Percentiles rank a stretch among this genome's conserved stretches.
These are phyloP conservation scores for Lepiota subincarnata DNA, from an alignment of 768 basidiomycete species.

Conservation along the genomic window DNA sequence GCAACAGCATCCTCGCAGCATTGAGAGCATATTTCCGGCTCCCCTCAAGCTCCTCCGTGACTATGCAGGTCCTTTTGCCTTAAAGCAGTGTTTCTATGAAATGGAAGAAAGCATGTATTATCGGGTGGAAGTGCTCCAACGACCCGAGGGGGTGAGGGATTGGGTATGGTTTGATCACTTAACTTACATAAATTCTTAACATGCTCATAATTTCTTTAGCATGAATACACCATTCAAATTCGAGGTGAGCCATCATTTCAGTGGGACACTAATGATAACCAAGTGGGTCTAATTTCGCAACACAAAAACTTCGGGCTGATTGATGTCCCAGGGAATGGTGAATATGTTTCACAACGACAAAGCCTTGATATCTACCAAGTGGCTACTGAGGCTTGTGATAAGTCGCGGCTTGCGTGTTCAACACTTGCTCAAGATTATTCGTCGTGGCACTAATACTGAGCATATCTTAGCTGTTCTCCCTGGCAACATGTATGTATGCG, in stretches of 20 bases:
- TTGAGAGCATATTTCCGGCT: conserved; percentile 25
- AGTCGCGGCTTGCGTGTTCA: conserved; percentile 17
- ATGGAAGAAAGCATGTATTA: conserved; percentile 30
- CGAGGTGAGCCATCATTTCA: conserved; percentile 15
- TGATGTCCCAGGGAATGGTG: conserved; percentile 19
- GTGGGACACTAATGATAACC: conserved; percentile 19
- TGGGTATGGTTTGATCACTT: conserved; percentile 27
- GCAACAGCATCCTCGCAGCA: conserved; percentile 19
- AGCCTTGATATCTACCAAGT: conserved; percentile 23
- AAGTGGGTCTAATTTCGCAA: conserved; percentile 8
- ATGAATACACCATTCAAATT: conserved; percentile 16
- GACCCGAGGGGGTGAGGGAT: conserved; percentile 19
- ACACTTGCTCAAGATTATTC: conserved; percentile 22
- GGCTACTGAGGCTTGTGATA: conserved; percentile 22
- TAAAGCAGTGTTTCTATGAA: conserved; percentile 25
- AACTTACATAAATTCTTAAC: not conserved
- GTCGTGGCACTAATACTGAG: conserved; percentile 15
- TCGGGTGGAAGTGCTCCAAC: conserved; percentile 17
- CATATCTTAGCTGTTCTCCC: conserved; percentile 26
- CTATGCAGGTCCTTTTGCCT: conserved; percentile 26
- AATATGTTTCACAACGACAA: conserved; percentile 27
- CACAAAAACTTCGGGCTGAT: too few species aligned
- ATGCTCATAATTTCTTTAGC: conserved; percentile 4
- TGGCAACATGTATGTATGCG: conserved; percentile 25
- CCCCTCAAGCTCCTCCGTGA: conserved; percentile 20